A percentile compares a stretch with the other conserved stretches of the same genome.
These are phyloP conservation scores for Paramecium tetraurelia DNA, from an alignment of 73 alveolate species.

Conservation along the genomic window DNA sequence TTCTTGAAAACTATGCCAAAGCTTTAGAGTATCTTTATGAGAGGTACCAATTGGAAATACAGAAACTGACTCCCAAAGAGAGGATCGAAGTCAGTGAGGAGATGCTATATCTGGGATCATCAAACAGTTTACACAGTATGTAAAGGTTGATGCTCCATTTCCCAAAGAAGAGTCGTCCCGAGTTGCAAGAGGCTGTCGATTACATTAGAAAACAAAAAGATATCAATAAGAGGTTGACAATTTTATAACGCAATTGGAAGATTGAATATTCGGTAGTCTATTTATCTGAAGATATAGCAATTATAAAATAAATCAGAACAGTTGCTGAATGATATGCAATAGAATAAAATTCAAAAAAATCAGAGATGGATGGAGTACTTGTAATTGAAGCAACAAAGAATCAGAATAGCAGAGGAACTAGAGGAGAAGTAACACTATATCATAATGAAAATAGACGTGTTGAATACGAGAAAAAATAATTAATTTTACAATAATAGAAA, in stretches of 20 bases:
- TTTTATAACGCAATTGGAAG: neutral
- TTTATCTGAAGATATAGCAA: neutral
- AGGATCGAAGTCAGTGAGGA: constrained; percentile 5
- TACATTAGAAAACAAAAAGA: constrained; percentile 27
- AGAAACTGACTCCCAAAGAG: neutral
- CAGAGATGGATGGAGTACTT: constrained; percentile 30
- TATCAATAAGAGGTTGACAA: neutral
- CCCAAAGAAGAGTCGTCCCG: neutral
- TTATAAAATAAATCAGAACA: constrained; percentile 1
- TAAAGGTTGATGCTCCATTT: constrained; percentile 34
- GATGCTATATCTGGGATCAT: neutral
- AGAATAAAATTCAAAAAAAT: neutral
- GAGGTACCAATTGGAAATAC: neutral
- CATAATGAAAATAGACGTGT: neutral
- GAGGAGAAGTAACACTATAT: neutral
- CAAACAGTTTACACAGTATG: neutral
- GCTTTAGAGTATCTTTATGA: neutral
- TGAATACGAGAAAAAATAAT: constrained; percentile 24
- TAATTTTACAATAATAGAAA: neutral
- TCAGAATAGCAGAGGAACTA: neutral
- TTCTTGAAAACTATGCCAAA: neutral
- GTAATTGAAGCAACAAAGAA: neutral
- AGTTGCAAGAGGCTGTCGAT: neutral
- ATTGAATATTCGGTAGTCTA: constrained; percentile 20
- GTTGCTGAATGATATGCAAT: neutral